phyloP scores from a whole-genome alignment of 495 filamentous ascomycete genomes.

The Umbilicaria muhlenbergii region DNA sequence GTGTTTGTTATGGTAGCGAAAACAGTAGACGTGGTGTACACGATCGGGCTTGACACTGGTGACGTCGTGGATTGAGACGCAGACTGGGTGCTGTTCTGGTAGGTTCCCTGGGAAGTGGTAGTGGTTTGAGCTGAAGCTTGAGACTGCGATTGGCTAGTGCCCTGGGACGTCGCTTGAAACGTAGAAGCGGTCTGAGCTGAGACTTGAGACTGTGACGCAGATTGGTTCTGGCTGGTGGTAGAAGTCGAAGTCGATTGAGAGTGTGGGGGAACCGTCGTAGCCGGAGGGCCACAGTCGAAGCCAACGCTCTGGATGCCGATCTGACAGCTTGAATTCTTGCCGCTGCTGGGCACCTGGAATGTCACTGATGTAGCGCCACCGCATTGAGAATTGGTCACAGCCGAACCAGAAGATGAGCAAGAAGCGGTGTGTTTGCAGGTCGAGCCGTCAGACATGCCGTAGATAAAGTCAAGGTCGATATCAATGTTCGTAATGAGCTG shows the following conservation, averaged over 20 bases:
- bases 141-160: too few species aligned
- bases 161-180: too few species aligned
- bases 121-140: too few species aligned
- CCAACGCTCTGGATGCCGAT: constrained; percentile 62
- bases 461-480: constrained; percentile 66
- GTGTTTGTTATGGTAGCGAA: constrained; percentile 42
- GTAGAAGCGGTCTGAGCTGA: too few species aligned
- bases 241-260: too few species aligned
- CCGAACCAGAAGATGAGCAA: constrained; percentile 49
- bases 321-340: constrained; percentile 37
- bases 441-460: constrained; percentile 63
- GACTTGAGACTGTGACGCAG: too few species aligned
- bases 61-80: too few species aligned
- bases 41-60: neutral
- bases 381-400: constrained; percentile 69
- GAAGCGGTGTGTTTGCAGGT: constrained; percentile 56
- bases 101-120: too few species aligned
- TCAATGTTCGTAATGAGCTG: constrained; percentile 58
- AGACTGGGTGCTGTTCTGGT: too few species aligned
- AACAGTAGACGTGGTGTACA: constrained; percentile 41
- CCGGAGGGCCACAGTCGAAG: constrained; percentile 59
- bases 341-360: constrained; percentile 51
- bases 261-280: constrained; percentile 12
- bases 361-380: constrained; percentile 73
- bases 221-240: too few species aligned